Conservation (phyloP, 2,329 filamentous ascomycete genomes). For the Massarina eburnea region DNA sequence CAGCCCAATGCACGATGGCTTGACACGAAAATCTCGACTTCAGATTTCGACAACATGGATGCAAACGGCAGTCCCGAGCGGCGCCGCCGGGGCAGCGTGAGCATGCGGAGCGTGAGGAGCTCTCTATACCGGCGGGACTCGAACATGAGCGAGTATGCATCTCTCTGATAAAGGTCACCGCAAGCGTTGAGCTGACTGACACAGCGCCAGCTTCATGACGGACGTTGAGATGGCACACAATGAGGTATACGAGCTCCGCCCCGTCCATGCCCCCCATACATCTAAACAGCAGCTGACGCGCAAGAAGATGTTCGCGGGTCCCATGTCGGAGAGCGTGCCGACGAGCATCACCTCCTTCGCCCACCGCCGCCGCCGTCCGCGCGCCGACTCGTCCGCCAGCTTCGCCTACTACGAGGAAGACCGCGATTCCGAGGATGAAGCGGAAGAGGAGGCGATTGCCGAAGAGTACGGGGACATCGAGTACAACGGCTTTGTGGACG, state of each 20-base stretch:
- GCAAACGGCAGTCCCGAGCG: conserved; percentile 38
- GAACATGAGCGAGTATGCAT: conserved; percentile 57
- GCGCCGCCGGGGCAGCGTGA: conserved; percentile 32
- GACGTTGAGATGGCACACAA: conserved; percentile 99
- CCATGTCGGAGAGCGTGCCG: conserved; percentile 92
- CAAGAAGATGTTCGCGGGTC: conserved; percentile 76
- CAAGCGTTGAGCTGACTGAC: conserved; percentile 10
- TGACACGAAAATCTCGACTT: conserved; percentile 8
- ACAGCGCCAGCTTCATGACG: conserved; percentile 74
- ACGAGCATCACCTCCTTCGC: conserved; percentile 90
- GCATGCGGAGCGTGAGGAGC: background rate
- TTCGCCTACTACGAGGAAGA: conserved; percentile 84
- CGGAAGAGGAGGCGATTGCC: conserved; percentile 37
- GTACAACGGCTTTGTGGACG: conserved; percentile 37
- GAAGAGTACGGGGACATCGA: conserved; percentile 36
- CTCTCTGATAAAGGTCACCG: background rate
- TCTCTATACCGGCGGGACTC: conserved; percentile 66
- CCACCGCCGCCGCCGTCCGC: conserved; percentile 70
- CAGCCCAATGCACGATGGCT: conserved; percentile 12
- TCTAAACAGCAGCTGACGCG: conserved; percentile 40
- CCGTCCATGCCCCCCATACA: conserved; percentile 21
- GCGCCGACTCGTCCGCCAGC: conserved; percentile 83
- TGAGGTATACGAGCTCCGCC: conserved; percentile 62
- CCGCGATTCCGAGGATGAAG: conserved; percentile 54
- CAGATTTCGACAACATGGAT: conserved; percentile 22